A percentile compares a stretch with the other conserved stretches of the same genome.
Conservation (phyloP, 495 filamentous ascomycete genomes). For the Aspergillus incahuasiensis region DNA sequence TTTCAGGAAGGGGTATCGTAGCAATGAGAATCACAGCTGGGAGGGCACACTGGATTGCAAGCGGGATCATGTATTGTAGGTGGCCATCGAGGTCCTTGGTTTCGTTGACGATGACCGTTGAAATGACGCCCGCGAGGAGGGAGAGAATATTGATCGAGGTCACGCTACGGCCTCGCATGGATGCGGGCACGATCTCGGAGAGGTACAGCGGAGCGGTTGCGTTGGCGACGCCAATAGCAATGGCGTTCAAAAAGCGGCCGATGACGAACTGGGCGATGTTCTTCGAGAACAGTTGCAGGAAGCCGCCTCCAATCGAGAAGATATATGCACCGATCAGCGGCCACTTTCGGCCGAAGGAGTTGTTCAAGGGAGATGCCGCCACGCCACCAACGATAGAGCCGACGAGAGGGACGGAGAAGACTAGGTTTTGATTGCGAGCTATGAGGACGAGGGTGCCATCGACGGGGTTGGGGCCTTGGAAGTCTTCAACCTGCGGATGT, state of each 20-base stretch:
- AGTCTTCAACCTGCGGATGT: slow-evolving; percentile 26
- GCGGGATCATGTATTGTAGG: slow-evolving; percentile 29
- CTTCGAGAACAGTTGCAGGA: slow-evolving; percentile 36
- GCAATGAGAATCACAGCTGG: slow-evolving; percentile 25
- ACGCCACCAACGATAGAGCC: slow-evolving; percentile 32
- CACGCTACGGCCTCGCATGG: slow-evolving; percentile 35
- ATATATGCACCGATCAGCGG: slow-evolving; percentile 30
- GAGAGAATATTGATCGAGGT: slow-evolving; percentile 35
- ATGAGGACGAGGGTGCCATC: slow-evolving; percentile 26
- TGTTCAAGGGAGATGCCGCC: slow-evolving; percentile 31
- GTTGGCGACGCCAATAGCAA: slow-evolving; percentile 32
- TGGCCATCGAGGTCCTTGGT: slow-evolving; percentile 24
- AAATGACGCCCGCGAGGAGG: slow-evolving; percentile 31
- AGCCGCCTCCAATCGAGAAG: slow-evolving; percentile 31
- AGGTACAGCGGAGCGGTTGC: slow-evolving; percentile 37
- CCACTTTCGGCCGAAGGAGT: slow-evolving; percentile 33
- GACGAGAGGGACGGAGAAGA: slow-evolving; percentile 35
- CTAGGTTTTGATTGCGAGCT: slow-evolving; percentile 34
- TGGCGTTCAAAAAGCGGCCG: slow-evolving; percentile 30
- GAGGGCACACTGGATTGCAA: slow-evolving; percentile 31
- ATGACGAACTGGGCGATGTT: slow-evolving; percentile 33
- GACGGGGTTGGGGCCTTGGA: slow-evolving; percentile 28
- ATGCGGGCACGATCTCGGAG: slow-evolving; percentile 34
- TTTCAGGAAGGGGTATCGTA: slow-evolving; percentile 48
- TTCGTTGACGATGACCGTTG: slow-evolving; percentile 29